These are phyloP conservation scores for Cantharellus cinnabarinus DNA, from an alignment of 768 basidiomycete species.

Conservation along the genomic window DNA sequence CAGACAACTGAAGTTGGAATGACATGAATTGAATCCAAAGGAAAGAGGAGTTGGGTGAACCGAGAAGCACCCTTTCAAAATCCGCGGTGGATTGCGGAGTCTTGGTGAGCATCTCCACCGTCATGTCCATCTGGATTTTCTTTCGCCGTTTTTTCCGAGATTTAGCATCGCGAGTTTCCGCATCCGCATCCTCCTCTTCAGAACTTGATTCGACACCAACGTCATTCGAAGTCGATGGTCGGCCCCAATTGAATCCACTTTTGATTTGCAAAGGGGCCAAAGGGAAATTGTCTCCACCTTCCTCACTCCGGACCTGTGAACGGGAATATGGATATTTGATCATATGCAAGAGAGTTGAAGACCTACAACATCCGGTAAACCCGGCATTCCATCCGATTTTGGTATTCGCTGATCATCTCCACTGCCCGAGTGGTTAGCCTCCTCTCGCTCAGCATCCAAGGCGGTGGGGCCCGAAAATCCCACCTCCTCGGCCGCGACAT, in stretches of 20 bases:
- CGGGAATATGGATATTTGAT: not conserved
- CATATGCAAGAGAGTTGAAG: not conserved
- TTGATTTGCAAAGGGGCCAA: conserved; percentile 2
- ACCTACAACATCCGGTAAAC: not conserved
- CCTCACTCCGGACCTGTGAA: too few species aligned
- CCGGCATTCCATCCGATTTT: not conserved
- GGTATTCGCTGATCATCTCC: too few species aligned
- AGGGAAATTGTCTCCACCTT: too few species aligned
- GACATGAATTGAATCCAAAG: conserved; percentile 99
- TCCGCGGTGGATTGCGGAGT: conserved; percentile 81
- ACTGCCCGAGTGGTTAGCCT: not conserved
- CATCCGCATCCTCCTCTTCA: conserved; percentile 12
- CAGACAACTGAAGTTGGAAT: conserved; percentile 90
- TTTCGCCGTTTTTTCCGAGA: conserved; percentile 26
- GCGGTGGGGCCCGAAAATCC: not conserved
- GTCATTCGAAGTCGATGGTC: conserved; percentile 17
- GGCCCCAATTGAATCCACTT: conserved; percentile 46
- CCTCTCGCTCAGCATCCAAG: not conserved
- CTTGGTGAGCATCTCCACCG: conserved; percentile 71
- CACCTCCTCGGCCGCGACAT: conserved; percentile 9
- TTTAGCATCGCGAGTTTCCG: conserved; percentile 26
- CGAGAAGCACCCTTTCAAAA: conserved; percentile 81
- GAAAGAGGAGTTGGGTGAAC: conserved; percentile 91
- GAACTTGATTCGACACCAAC: conserved; percentile 25
- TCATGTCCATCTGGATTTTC: conserved; percentile 58